A percentile compares a stretch with the other conserved stretches of the same genome.
These are phyloP conservation scores for Aureobasidium sp. DNA, from an alignment of 2,329 filamentous ascomycete species.

Conservation along the genomic window DNA sequence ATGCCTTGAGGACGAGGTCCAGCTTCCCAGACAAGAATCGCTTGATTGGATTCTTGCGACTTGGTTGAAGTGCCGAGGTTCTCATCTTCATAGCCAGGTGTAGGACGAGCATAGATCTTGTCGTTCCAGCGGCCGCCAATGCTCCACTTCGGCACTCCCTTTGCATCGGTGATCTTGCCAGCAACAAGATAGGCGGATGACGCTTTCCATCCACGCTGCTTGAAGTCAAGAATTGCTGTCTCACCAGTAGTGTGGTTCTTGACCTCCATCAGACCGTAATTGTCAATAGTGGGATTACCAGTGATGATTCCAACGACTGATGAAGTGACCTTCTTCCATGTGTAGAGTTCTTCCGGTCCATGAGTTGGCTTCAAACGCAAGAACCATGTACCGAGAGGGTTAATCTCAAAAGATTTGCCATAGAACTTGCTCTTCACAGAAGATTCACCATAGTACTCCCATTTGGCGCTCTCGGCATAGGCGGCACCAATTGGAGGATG, in stretches of 20 bases:
- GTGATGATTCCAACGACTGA: slow-evolving; percentile 98
- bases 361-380: slow-evolving; percentile 72
- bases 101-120: slow-evolving; percentile 88
- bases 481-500: slow-evolving; percentile 92
- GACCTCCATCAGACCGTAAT: slow-evolving; percentile 94
- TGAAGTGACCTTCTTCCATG: slow-evolving; percentile 97
- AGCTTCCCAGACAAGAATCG: slow-evolving; percentile 89
- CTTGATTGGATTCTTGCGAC: slow-evolving; percentile 49
- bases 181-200: slow-evolving; percentile 82
- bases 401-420: slow-evolving; percentile 94
- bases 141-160: slow-evolving; percentile 77
- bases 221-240: slow-evolving; percentile 84
- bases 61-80: slow-evolving; percentile 20
- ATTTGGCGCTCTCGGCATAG: slow-evolving; percentile 83
- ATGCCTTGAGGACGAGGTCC: slow-evolving; percentile 73
- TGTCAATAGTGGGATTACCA: slow-evolving; percentile 92
- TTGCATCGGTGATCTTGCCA: slow-evolving; percentile 74
- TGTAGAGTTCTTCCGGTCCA: slow-evolving; percentile 68
- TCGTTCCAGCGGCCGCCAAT: slow-evolving; percentile 96
- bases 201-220: slow-evolving; percentile 91
- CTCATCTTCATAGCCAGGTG: slow-evolving; percentile 77
- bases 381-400: slow-evolving; percentile 96
- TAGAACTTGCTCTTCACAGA: slow-evolving; percentile 95
- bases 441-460: slow-evolving; percentile 95
- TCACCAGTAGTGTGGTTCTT: slow-evolving; percentile 97